These are phyloP conservation scores for Meyerozyma athensensis DNA, from an alignment of 1,139 yeast species.

Conservation along the genomic window DNA sequence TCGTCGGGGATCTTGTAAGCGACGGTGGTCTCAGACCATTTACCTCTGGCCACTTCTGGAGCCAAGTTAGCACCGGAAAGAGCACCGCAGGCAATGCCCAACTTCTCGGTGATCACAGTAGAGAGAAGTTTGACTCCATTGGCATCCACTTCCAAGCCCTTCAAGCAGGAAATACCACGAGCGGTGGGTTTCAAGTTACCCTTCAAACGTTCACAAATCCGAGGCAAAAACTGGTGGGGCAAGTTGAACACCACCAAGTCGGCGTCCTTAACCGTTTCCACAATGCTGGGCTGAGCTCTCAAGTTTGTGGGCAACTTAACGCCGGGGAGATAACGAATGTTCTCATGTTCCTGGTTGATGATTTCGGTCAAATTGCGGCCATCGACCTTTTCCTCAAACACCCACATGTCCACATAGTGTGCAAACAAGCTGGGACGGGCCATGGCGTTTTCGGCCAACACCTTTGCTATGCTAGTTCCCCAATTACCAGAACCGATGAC, in stretches of 20 bases:
- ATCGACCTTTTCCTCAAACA: constrained; percentile 38
- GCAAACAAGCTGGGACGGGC: constrained; percentile 37
- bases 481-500: constrained; percentile 48
- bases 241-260: constrained; percentile 44
- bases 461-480: constrained; percentile 48
- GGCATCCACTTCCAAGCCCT: constrained; percentile 44
- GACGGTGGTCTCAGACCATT: constrained; percentile 49
- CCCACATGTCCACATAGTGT: constrained; percentile 45
- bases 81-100: constrained; percentile 44
- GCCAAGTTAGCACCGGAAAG: constrained; percentile 48
- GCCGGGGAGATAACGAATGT: constrained; percentile 43
- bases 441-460: constrained; percentile 40
- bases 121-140: constrained; percentile 43
- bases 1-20: constrained; percentile 40
- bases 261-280: constrained; percentile 37
- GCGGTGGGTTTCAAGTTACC: constrained; percentile 36
- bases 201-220: constrained; percentile 32
- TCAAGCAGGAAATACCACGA: constrained; percentile 45
- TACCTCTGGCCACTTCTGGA: constrained; percentile 43
- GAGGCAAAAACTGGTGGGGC: constrained; percentile 45
- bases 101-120: constrained; percentile 38
- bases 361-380: constrained; percentile 42
- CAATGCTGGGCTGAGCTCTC: constrained; percentile 36
- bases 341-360: constrained; percentile 41
- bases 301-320: constrained; percentile 41